A percentile compares a stretch with the other conserved stretches of the same genome.
Conservation (phyloP, 768 basidiomycete species). For the Phlebiopsis flavidoalba region DNA sequence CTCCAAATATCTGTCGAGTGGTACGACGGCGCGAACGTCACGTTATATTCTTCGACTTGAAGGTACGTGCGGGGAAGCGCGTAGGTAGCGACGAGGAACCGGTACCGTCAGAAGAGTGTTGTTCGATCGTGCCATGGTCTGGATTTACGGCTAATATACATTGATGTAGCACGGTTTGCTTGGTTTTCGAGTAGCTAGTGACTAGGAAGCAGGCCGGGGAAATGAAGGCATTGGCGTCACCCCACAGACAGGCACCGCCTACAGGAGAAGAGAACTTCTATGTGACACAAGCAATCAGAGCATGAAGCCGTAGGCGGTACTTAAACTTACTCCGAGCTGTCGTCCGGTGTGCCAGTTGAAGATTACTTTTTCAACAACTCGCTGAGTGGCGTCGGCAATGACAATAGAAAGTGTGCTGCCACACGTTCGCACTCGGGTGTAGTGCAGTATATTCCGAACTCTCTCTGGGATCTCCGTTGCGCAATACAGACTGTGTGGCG, state of each 20-base stretch:
- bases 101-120: neutral
- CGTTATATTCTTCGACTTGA: neutral
- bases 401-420: neutral
- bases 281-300: neutral
- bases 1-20: neutral
- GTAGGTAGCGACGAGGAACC: neutral
- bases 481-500: neutral
- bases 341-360: constrained; percentile 5
- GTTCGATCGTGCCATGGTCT: neutral
- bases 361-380: neutral
- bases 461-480: neutral
- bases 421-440: constrained; percentile 1
- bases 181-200: neutral
- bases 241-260: neutral
- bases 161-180: neutral
- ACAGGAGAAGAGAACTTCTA: constrained; percentile 2
- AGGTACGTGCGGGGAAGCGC: neutral
- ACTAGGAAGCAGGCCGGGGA: neutral
- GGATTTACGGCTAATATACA: neutral
- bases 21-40: neutral
- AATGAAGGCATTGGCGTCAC: constrained; percentile 1
- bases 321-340: neutral
- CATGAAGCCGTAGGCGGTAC: neutral
- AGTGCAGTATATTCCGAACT: neutral
- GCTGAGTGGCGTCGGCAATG: neutral